Evolutionary conservation across 2,329 filamentous ascomycete species (phyloP).

Genomic region (Grosmannia clavigera): DNA sequence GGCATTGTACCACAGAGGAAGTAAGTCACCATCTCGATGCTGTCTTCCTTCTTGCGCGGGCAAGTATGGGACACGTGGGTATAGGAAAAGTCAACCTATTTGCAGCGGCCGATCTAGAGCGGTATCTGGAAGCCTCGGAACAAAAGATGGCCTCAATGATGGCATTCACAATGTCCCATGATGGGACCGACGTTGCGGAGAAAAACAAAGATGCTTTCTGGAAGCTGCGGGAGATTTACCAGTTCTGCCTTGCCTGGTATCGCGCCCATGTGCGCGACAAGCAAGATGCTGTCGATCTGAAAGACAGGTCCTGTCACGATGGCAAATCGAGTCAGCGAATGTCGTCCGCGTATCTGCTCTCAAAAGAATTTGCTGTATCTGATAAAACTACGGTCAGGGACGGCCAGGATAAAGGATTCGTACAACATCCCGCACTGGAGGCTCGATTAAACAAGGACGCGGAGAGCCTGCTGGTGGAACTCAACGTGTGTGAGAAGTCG

Average conservation of each 20-base stretch:
- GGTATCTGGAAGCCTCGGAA: conserved; percentile 9
- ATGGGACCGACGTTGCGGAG: not conserved
- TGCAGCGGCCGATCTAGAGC: conserved; percentile 3
- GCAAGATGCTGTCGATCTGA: not conserved
- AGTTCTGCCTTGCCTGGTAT: conserved; percentile 7
- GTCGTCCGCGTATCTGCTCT: conserved; percentile 5
- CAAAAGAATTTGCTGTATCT: not conserved
- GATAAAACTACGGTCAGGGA: not conserved
- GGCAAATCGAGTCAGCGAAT: not conserved
- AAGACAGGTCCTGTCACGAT: not conserved
- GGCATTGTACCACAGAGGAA: conserved; percentile 9
- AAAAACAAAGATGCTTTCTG: conserved; percentile 9
- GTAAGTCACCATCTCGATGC: conserved; percentile 11
- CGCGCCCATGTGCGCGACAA: conserved; percentile 1
- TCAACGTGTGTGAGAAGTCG: not conserved
- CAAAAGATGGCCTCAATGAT: conserved; percentile 6
- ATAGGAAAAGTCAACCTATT: conserved; percentile 3
- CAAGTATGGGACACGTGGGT: not conserved
- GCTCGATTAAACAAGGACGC: not conserved
- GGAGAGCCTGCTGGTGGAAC: not conserved
- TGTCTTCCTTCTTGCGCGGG: conserved; percentile 10
- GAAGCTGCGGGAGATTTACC: conserved; percentile 10
- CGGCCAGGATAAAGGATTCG: not conserved
- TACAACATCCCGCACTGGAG: no score
- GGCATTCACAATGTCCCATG: not conserved